Evolutionary conservation across 345 rosid genomes (phyloP), one percentile per base, ranked within the genome.

Genomic region (Geranium brycei): DNA sequence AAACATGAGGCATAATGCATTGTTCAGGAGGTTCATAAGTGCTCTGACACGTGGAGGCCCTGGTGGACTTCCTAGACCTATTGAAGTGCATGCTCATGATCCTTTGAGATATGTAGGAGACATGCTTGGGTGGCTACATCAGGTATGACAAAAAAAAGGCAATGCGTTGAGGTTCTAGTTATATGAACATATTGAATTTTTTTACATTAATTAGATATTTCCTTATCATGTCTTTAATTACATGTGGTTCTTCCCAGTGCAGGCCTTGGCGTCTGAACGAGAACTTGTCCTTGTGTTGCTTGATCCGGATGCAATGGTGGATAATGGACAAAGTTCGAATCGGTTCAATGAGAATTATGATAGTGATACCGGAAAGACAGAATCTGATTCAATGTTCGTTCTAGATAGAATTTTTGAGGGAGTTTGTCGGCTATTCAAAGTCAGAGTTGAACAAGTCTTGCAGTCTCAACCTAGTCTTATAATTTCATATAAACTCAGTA

Each of bases 51-150:
- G 97, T 53, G 99, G 99, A 68, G 97, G 97, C 60, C 97, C 95
- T 40, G 92, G 97, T 61, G 97, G 99, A 71, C 74, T 88, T 82
- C 97, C 99, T 61, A 84, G 99, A 80, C 99, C 99, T 65, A 95
- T 95, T 61, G 99, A 95, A 83, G 99, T 93, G 75, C 99, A 91
- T 81, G 99, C 97, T 55, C 97, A 95, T 80, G 99, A 95, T 79
- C 99, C 99, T 56, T 83, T 95, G 73, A 80, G 99, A 70, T 95
- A 95, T 31, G 93, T 91, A 19, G 91, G 99, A 41, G 99, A 91
- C 82, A 95, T 95, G 99, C 85, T 95, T 57, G 99, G 96, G 66
- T 93, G 99, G 99, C 77, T 93, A 62, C 99, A 91, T 85, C 99
- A 91, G 99, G 99, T 93, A 67, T 68, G 74, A 57, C 19, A 51